Conservation (phyloP, 2,329 filamentous ascomycete species). For the Aspergillus spinulosporus region DNA sequence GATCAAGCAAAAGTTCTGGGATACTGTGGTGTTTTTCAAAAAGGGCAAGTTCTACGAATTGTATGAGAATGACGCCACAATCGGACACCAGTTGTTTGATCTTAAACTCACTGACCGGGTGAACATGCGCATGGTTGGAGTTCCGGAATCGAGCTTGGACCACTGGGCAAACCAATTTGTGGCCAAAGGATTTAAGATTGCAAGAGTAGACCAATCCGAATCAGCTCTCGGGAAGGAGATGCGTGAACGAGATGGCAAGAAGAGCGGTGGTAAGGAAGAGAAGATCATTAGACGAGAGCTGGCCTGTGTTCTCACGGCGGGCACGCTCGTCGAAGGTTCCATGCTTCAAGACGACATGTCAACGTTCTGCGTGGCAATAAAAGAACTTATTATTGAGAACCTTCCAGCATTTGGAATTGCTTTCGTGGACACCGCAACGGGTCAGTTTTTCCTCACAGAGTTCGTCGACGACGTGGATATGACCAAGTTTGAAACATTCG, state of each 20-base stretch:
- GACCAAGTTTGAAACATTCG: slow-evolving; percentile 95
- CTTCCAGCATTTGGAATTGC: slow-evolving; percentile 84
- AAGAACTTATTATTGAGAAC: slow-evolving; percentile 70
- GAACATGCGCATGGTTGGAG: slow-evolving; percentile 99
- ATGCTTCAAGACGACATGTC: slow-evolving; percentile 99
- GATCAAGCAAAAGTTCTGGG: slow-evolving; percentile 97
- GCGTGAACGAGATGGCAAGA: slow-evolving; percentile 75
- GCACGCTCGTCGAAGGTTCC: slow-evolving; percentile 88
- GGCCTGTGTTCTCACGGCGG: slow-evolving; percentile 84
- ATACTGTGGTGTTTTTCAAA: slow-evolving; percentile 98
- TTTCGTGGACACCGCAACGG: slow-evolving; percentile 93
- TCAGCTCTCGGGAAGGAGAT: slow-evolving; percentile 96
- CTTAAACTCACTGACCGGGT: slow-evolving; percentile 96
- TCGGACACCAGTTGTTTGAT: slow-evolving; percentile 95
- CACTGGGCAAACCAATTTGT: slow-evolving; percentile 99
- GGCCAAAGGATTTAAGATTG: slow-evolving; percentile 96
- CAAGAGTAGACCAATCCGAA: slow-evolving; percentile 94
- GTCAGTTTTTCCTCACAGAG: slow-evolving; percentile 89
- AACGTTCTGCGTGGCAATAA: slow-evolving; percentile 93
- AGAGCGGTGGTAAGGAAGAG: slow-evolving; percentile 66
- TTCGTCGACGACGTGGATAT: slow-evolving; percentile 90
- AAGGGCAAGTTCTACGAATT: slow-evolving; percentile 99
- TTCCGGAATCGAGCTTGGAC: slow-evolving; percentile 91
- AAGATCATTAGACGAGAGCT: slow-evolving; percentile 93
- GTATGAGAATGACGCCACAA: slow-evolving; percentile 95